Evolutionary conservation across 177 flowering plant species (phyloP).

Genomic region (Vitis hybrid): DNA sequence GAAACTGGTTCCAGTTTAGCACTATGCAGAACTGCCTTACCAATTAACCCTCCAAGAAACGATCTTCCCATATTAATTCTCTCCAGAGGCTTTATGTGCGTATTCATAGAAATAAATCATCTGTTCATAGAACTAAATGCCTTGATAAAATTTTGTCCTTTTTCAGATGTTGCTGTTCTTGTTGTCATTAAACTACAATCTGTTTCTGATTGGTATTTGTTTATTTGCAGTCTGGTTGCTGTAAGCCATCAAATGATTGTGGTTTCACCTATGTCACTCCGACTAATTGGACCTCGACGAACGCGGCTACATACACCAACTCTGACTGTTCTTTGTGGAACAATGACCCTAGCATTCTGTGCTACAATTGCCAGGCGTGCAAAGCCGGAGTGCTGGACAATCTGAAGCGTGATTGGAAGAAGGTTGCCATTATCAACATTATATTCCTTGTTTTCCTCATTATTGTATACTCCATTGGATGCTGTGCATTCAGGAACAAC

Average conservation of each 20-base stretch:
- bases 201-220: not conserved
- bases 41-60: too few species aligned
- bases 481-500: slow-evolving; percentile 75
- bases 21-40: too few species aligned
- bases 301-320: slow-evolving; percentile 1
- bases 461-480: slow-evolving; percentile 64
- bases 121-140: too few species aligned
- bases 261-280: slow-evolving; percentile 33
- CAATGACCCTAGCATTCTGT: slow-evolving; percentile 30
- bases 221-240: slow-evolving; percentile 65
- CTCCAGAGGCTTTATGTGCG: too few species aligned
- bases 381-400: slow-evolving; percentile 69
- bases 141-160: too few species aligned
- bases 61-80: too few species aligned
- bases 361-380: slow-evolving; percentile 66
- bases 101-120: too few species aligned
- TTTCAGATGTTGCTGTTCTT: too few species aligned
- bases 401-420: slow-evolving; percentile 70
- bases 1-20: too few species aligned
- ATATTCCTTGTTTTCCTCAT: slow-evolving; percentile 65
- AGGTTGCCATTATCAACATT: slow-evolving; percentile 62
- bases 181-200: too few species aligned
- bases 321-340: slow-evolving; percentile 54
- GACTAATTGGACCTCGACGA: slow-evolving; percentile 32
- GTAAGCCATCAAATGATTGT: slow-evolving; percentile 61